Base-by-base conservation (phyloP, 306 rosid genomes). In the Phaseolus lunatus region DNA sequence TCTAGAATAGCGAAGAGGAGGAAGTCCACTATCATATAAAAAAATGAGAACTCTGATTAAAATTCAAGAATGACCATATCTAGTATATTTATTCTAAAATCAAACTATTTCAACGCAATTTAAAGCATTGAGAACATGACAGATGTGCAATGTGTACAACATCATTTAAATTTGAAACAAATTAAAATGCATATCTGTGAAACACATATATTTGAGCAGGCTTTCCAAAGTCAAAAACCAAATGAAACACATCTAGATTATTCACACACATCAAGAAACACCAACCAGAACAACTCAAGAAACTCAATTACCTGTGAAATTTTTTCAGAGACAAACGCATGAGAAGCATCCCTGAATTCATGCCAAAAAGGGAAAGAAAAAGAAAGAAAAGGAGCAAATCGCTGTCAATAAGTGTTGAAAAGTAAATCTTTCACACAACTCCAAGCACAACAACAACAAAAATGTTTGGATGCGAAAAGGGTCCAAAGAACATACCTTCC, bases 321-420 rank as follows among this genome's bases (percentile, higher is more conserved):
- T 94, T n/a, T n/a, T 82, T 97, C 98, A 3, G 97, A 94, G 81
- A 94, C 97, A 85, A 92, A 94, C 15, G 98, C 97, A 11, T 96
- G 92, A 29, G 98, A 94, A 81, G 97, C 98, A 72, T 94, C 98
- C 87, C 98, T 94, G 83, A 67, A 77, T 72, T 77, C 33, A 69
- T 3, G 4, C 33, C 14, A 27, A 29, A 24, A n/a, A 14, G 13
- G 14, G 5, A 14, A 68, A 22, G 2, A 20, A 1, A 61, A 45
- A 5, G 9, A 16, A 48, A 48, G 18, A 0, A 6, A 49, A 13
- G 15, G 50, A 52, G 10, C 16, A 20, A 58, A 15, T 20, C 19
- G 54, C 31, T 41, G 56, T 78, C 43, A 73, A 16, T 26, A 79
- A 70, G 18, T 53, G 27, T 65, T 5, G 73, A 76, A 86, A 61